Evolutionary conservation across 805 yeast genomes (phyloP).

Genomic region (Ogataea pilisensis): DNA sequence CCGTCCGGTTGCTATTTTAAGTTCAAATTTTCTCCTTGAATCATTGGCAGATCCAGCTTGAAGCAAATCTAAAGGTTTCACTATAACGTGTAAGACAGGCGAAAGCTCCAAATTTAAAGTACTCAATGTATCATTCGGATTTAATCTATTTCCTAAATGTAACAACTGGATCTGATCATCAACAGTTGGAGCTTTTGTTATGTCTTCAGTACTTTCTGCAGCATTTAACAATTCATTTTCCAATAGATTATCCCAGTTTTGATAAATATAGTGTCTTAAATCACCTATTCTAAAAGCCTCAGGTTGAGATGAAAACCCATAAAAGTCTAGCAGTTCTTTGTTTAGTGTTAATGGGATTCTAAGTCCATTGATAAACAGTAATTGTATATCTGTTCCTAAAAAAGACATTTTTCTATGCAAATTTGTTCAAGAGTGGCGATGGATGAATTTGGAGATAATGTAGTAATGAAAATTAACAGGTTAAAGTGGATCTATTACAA

Average conservation of each 20-base stretch:
- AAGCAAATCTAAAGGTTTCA: constrained; percentile 26
- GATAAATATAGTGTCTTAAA: constrained; percentile 24
- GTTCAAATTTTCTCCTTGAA: constrained; percentile 20
- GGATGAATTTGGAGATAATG: too few relatives aligned
- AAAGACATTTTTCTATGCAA: too few relatives aligned
- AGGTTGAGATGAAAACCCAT: constrained; percentile 8
- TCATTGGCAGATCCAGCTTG: not conserved
- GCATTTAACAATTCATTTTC: constrained; percentile 1
- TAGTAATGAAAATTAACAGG: too few relatives aligned
- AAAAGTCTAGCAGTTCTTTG: constrained; percentile 5
- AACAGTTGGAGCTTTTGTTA: constrained; percentile 10
- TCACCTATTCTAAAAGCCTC: constrained; percentile 24
- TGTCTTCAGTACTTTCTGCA: constrained; percentile 10
- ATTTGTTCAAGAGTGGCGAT: too few relatives aligned
- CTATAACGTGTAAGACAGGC: constrained; percentile 26
- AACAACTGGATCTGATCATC: constrained; percentile 30
- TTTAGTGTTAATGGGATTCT: constrained; percentile 18
- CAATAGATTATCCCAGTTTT: constrained; percentile 22
- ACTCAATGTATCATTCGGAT: constrained; percentile 22
- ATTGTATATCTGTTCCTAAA: constrained; percentile 11
- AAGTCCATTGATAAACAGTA: constrained; percentile 22
- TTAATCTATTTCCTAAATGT: constrained; percentile 28
- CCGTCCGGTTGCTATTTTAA: constrained; percentile 11
- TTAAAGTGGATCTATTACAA: too few relatives aligned
- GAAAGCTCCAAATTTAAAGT: constrained; percentile 23